These are phyloP conservation scores for Colletotrichum musicola DNA, from an alignment of 2,329 filamentous ascomycete species.

Conservation along the genomic window DNA sequence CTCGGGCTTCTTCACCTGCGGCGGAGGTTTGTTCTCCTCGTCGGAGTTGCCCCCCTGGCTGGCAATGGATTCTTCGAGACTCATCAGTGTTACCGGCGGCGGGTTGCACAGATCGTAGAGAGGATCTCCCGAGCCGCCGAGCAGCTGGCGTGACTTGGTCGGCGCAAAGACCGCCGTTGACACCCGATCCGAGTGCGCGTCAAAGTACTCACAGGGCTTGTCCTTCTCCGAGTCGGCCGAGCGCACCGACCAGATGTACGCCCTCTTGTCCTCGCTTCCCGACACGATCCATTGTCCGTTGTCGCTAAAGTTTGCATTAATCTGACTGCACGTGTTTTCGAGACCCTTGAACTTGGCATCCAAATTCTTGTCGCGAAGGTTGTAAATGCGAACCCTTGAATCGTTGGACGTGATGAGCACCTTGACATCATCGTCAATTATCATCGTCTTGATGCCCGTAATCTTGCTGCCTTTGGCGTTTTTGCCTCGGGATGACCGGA, in stretches of 20 bases:
- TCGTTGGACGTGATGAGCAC: constrained; percentile 95
- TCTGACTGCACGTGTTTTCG: constrained; percentile 90
- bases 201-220: constrained; percentile 90
- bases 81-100: constrained; percentile 86
- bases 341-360: constrained; percentile 94
- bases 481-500: constrained; percentile 91
- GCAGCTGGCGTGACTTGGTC: constrained; percentile 78
- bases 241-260: constrained; percentile 89
- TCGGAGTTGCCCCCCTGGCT: constrained; percentile 56
- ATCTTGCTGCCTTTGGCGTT: constrained; percentile 98
- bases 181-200: constrained; percentile 89
- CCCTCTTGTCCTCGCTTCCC: constrained; percentile 90
- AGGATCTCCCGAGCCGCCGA: constrained; percentile 87
- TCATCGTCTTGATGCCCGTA: constrained; percentile 87
- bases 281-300: constrained; percentile 89
- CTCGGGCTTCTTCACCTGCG: constrained; percentile 61
- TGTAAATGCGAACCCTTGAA: constrained; percentile 91
- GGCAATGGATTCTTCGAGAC: constrained; percentile 71
- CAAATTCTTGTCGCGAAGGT: constrained; percentile 83
- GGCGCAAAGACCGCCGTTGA: constrained; percentile 92
- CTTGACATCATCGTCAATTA: constrained; percentile 77
- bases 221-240: constrained; percentile 74
- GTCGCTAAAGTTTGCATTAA: constrained; percentile 89
- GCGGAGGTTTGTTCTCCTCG: constrained; percentile 45
- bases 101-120: constrained; percentile 98